Evolutionary conservation across 2,329 filamentous ascomycete genomes (phyloP).

Genomic region (Cladosporium sp.): DNA sequence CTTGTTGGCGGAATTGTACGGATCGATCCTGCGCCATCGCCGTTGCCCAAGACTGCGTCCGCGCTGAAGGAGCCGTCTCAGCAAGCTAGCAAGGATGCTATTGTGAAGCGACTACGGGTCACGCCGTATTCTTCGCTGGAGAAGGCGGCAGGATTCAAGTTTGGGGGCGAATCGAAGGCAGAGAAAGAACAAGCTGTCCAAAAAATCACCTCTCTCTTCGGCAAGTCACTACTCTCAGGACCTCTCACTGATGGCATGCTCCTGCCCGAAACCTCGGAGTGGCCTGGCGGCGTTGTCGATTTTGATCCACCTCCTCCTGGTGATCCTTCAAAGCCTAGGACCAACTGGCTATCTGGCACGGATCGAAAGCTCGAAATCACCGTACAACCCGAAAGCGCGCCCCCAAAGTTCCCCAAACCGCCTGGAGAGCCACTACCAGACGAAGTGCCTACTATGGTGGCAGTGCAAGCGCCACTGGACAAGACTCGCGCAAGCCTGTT

Average conservation of each 20-base stretch:
- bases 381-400: constrained; percentile 69
- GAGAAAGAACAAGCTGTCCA: constrained; percentile 74
- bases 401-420: constrained; percentile 52
- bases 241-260: constrained; percentile 87
- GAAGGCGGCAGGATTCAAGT: constrained; percentile 64
- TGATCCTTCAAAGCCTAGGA: constrained; percentile 42
- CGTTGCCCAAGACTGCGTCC: constrained; percentile 59
- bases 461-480: constrained; percentile 72
- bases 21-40: constrained; percentile 74
- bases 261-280: constrained; percentile 61
- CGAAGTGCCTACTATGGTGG: constrained; percentile 64
- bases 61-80: constrained; percentile 37
- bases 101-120: constrained; percentile 67
- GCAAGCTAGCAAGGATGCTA: constrained; percentile 38
- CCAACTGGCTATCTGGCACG: constrained; percentile 71
- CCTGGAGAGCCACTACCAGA: constrained; percentile 52
- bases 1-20: constrained; percentile 84
- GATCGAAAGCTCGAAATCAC: constrained; percentile 71
- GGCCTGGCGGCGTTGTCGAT: constrained; percentile 79
- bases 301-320: constrained; percentile 60
- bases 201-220: constrained; percentile 68
- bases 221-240: constrained; percentile 67
- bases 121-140: constrained; percentile 67
- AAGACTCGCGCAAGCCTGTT: constrained; percentile 72
- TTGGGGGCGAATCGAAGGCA: constrained; percentile 81